phyloP scores from a whole-genome alignment of 2,329 filamentous ascomycete genomes.

The Ophiocordyceps camponoti-rufipedis region DNA sequence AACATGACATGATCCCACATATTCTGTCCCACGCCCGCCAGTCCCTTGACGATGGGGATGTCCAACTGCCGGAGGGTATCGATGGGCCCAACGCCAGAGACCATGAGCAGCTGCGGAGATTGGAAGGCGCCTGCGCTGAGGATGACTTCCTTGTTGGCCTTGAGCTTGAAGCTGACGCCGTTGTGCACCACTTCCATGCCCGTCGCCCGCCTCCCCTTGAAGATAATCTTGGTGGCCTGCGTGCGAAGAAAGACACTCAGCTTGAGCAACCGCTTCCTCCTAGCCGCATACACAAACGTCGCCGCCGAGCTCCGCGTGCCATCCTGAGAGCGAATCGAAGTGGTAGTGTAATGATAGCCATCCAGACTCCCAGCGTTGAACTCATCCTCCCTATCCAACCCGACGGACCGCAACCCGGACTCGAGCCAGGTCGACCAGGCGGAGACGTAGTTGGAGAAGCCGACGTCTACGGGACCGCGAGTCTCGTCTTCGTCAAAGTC shows the following conservation, averaged over 20 bases:
- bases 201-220: slow-evolving; percentile 9
- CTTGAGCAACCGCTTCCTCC: slow-evolving; percentile 7
- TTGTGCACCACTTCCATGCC: not conserved
- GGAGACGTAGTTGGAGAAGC: slow-evolving; percentile 9
- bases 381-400: slow-evolving; percentile 7
- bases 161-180: not conserved
- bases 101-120: slow-evolving; percentile 30
- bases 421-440: slow-evolving; percentile 6
- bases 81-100: slow-evolving; percentile 28
- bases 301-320: slow-evolving; percentile 10
- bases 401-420: slow-evolving; percentile 10
- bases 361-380: slow-evolving; percentile 8
- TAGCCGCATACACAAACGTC: slow-evolving; percentile 9
- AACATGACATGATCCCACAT: slow-evolving; percentile 29
- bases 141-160: slow-evolving; percentile 22
- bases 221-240: slow-evolving; percentile 25
- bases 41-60: slow-evolving; percentile 25
- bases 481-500: slow-evolving; percentile 6
- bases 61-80: slow-evolving; percentile 21
- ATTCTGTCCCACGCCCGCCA: slow-evolving; percentile 39
- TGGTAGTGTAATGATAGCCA: slow-evolving; percentile 8
- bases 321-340: slow-evolving; percentile 5
- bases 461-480: slow-evolving; percentile 9
- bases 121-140: slow-evolving; percentile 30
- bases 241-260: slow-evolving; percentile 22